A percentile compares a stretch with the other conserved stretches of the same genome.
phyloP scores from a whole-genome alignment of 192 early-diverging fungal species.

The Podila verticillata region DNA sequence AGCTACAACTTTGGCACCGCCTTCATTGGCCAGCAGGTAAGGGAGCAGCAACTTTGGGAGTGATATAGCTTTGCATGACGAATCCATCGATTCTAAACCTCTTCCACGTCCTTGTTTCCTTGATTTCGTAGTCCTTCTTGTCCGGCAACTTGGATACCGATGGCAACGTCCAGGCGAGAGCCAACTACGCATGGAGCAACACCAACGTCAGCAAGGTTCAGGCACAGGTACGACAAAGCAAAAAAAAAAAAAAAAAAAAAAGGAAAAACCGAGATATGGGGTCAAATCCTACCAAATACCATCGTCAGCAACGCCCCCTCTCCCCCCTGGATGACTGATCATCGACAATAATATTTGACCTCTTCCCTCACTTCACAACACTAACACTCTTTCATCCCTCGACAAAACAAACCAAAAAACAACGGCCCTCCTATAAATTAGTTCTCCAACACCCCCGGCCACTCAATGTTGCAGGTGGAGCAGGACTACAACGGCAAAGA shows the following conservation, averaged over 20 bases:
- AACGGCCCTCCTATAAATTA: slow-evolving; percentile 12
- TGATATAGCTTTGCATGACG: not conserved
- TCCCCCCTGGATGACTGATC: slow-evolving; percentile 25
- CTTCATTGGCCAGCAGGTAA: slow-evolving; percentile 81
- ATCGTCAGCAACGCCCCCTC: no score
- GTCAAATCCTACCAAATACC: no score
- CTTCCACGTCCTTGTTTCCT: not conserved
- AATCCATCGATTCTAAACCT: not conserved
- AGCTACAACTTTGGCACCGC: slow-evolving; percentile 93
- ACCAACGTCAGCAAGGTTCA: slow-evolving; percentile 71
- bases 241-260: not conserved
- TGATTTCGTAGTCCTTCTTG: slow-evolving; percentile 72
- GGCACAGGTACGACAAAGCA: slow-evolving; percentile 51
- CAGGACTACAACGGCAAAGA: slow-evolving; percentile 92
- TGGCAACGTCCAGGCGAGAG: slow-evolving; percentile 84
- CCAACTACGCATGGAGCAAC: slow-evolving; percentile 85
- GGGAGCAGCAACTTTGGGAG: not conserved
- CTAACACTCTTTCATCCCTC: no score
- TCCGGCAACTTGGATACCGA: slow-evolving; percentile 96
- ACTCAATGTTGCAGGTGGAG: slow-evolving; percentile 93
- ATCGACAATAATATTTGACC: not conserved
- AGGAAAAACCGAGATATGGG: slow-evolving; percentile 6
- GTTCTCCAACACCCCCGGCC: slow-evolving; percentile 76
- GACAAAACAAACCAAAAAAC: not conserved
- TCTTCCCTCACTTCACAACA: not conserved